Percentiles rank a stretch among this genome's conserved stretches.
These are phyloP conservation scores for Xylariaceae sp. DNA, from an alignment of 2,329 filamentous ascomycete species.

Conservation along the genomic window DNA sequence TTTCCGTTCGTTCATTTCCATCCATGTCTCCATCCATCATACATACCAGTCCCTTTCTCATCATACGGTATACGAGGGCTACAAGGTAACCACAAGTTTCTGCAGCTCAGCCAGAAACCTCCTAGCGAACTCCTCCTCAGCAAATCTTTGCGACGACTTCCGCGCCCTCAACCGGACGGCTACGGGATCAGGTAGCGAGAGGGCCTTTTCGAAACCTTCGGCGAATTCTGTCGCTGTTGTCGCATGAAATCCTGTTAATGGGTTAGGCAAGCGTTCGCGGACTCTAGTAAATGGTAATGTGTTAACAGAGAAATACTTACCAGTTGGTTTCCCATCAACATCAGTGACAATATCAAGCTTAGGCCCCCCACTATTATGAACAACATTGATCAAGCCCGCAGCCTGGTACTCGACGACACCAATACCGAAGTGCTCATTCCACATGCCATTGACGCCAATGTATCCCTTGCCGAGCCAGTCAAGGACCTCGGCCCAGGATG, in stretches of 20 bases:
- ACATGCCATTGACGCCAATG: conserved; percentile 96
- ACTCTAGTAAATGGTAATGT: neutral
- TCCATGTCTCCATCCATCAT: too few relatives aligned
- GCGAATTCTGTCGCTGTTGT: conserved; percentile 77
- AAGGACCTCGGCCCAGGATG: conserved; percentile 82
- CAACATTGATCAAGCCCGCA: conserved; percentile 85
- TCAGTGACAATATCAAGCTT: conserved; percentile 89
- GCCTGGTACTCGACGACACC: conserved; percentile 98
- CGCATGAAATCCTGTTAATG: conserved; percentile 72
- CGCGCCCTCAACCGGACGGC: conserved; percentile 73
- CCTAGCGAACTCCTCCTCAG: conserved; percentile 76
- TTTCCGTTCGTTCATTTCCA: conserved; percentile 1
- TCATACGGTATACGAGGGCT: too few relatives aligned
- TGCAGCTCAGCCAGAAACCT: conserved; percentile 76
- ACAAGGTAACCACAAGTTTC: conserved; percentile 55
- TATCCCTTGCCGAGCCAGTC: conserved; percentile 72
- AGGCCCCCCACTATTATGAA: conserved; percentile 89
- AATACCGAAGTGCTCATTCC: conserved; percentile 99
- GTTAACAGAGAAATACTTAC: conserved; percentile 40
- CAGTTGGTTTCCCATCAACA: conserved; percentile 72
- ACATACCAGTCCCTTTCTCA: too few relatives aligned
- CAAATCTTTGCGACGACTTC: conserved; percentile 76
- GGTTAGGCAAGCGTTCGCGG: neutral
- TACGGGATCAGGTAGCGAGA: conserved; percentile 67
- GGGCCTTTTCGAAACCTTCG: conserved; percentile 70